A percentile compares a stretch with the other conserved stretches of the same genome.
Evolutionary conservation across 2,329 filamentous ascomycete genomes (phyloP).

Genomic region (Xylaria sp.): DNA sequence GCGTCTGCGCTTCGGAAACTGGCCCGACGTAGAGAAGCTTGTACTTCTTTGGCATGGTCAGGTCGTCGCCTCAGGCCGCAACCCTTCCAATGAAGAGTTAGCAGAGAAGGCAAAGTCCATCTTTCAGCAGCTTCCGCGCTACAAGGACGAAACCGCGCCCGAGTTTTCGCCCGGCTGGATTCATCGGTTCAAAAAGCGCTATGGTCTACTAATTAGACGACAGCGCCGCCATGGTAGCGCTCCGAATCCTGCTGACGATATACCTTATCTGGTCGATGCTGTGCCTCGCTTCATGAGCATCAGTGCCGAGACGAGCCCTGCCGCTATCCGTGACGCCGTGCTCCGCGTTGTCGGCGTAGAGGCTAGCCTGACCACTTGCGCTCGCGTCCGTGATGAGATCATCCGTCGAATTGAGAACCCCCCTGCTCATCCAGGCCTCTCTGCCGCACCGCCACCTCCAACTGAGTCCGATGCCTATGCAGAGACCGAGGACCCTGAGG

Average conservation of each 20-base stretch:
- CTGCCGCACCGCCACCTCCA: slow-evolving; percentile 40
- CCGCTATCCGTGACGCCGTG: slow-evolving; percentile 68
- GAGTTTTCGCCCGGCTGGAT: slow-evolving; percentile 74
- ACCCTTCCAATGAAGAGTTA: slow-evolving; percentile 71
- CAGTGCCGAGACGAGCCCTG: slow-evolving; percentile 67
- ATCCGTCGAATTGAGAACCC: slow-evolving; percentile 58
- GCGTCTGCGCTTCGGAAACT: slow-evolving; percentile 71
- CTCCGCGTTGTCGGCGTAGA: slow-evolving; percentile 67
- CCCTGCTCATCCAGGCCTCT: slow-evolving; percentile 46
- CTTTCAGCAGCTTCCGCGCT: slow-evolving; percentile 67
- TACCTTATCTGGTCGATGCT: slow-evolving; percentile 69
- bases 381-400: slow-evolving; percentile 68
- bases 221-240: slow-evolving; percentile 64
- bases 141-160: slow-evolving; percentile 68
- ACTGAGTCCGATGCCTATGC: slow-evolving; percentile 52
- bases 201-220: slow-evolving; percentile 67
- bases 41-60: slow-evolving; percentile 74
- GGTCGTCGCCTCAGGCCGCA: slow-evolving; percentile 62
- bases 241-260: slow-evolving; percentile 64
- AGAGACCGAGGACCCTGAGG: slow-evolving; percentile 65
- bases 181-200: slow-evolving; percentile 72
- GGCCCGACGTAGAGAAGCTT: slow-evolving; percentile 80
- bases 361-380: slow-evolving; percentile 63
- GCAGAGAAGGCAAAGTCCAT: slow-evolving; percentile 71
- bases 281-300: slow-evolving; percentile 70